phyloP scores from a whole-genome alignment of 192 early-diverging fungal genomes.

The Mortierella hygrophila region DNA sequence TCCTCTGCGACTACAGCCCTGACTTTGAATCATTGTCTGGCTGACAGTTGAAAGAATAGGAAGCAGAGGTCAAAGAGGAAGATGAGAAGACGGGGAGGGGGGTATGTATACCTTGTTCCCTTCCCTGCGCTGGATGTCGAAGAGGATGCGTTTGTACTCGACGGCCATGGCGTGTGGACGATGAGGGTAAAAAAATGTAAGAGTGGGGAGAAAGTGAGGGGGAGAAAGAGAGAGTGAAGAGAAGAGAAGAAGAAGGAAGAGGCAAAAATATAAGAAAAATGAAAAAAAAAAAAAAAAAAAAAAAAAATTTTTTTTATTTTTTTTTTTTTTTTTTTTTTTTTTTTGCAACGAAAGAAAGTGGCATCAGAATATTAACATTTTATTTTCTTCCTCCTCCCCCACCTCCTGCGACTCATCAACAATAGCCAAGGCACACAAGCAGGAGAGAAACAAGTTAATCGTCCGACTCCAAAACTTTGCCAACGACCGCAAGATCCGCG shows the following conservation, averaged over 20 bases:
- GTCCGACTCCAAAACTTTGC: slow-evolving; percentile 77
- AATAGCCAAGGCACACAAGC: slow-evolving; percentile 75
- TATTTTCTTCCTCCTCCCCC: not conserved
- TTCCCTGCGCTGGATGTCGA: slow-evolving; percentile 68
- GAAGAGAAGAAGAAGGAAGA: slow-evolving; percentile 1
- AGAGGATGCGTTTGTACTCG: slow-evolving; percentile 74
- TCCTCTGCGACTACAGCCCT: not conserved
- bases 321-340: not conserved
- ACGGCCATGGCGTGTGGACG: slow-evolving; percentile 60
- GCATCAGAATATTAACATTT: not conserved
- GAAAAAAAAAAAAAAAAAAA: not conserved
- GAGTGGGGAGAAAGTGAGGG: not conserved
- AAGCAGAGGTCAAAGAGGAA: not conserved
- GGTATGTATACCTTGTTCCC: slow-evolving; percentile 65
- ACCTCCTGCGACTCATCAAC: slow-evolving; percentile 56
- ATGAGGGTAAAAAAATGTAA: slow-evolving; percentile 2
- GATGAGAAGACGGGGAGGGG: not conserved
- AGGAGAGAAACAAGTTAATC: slow-evolving; percentile 80
- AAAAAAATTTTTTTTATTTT: not conserved
- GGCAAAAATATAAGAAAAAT: no score
- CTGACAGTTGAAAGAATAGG: not conserved
- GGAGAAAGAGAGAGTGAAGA: not conserved
- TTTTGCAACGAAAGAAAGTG: not conserved
- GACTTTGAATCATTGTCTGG: not conserved
- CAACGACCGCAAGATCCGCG: slow-evolving; percentile 70